Evolutionary conservation across 164 flowering plant genomes (phyloP).

Genomic region (Vitis riparia): DNA sequence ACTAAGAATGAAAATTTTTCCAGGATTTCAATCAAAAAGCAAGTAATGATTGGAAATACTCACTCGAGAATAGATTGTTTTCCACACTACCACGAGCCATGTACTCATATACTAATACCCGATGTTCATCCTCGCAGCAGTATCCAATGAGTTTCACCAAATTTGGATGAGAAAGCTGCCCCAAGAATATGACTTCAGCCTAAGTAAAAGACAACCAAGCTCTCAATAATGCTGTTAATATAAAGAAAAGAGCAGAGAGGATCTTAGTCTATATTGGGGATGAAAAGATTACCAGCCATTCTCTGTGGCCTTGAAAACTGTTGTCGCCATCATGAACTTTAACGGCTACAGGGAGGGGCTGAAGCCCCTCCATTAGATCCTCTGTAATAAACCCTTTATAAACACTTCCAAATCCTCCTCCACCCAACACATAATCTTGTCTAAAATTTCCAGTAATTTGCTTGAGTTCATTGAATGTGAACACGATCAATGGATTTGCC

Average conservation of each 20-base stretch:
- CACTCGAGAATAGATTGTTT: constrained; percentile 84
- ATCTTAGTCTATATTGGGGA: not conserved
- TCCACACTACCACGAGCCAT: constrained; percentile 93
- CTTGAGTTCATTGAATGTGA: constrained; percentile 68
- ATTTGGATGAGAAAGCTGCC: constrained; percentile 97
- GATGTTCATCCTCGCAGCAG: constrained; percentile 90
- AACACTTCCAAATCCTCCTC: constrained; percentile 96
- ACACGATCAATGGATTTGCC: constrained; percentile 71
- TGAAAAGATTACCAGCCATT: constrained; percentile 80
- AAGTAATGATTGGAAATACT: constrained; percentile 13
- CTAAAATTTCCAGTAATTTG: constrained; percentile 75
- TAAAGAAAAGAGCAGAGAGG: not conserved
- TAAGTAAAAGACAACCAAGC: constrained; percentile 17
- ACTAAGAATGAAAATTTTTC: too few relatives aligned
- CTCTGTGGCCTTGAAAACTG: constrained; percentile 93
- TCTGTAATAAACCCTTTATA: constrained; percentile 76
- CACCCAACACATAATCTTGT: constrained; percentile 75
- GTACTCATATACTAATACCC: constrained; percentile 87
- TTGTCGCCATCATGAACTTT: constrained; percentile 97
- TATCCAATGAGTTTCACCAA: constrained; percentile 88
- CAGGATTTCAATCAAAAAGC: too few relatives aligned
- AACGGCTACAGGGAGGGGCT: constrained; percentile 76
- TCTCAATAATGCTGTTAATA: not conserved
- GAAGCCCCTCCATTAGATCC: constrained; percentile 56
- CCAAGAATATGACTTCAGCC: constrained; percentile 96